These are phyloP conservation scores for Pythium periplocum DNA, from an alignment of 352 stramenopile species.

Conservation along the genomic window DNA sequence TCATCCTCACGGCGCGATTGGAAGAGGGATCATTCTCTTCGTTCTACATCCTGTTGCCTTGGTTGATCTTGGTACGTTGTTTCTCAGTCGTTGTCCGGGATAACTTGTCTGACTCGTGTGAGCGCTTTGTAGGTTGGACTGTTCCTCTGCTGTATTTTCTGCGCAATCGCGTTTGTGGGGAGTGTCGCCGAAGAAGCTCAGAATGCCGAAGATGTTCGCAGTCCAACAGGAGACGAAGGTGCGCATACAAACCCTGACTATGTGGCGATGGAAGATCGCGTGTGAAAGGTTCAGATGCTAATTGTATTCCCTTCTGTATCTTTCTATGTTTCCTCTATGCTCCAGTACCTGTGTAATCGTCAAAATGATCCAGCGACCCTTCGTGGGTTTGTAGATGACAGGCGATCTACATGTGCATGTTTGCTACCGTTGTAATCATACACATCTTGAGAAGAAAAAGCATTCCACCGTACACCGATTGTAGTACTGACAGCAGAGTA, in stretches of 20 bases:
- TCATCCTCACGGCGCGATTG: conserved; percentile 62
- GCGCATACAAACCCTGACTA: conserved; percentile 29
- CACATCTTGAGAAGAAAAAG: too few species aligned
- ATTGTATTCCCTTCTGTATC: too few species aligned
- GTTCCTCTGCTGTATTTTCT: conserved; percentile 76
- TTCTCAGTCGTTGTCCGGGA: background rate
- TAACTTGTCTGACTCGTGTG: conserved; percentile 1
- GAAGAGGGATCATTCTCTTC: conserved; percentile 54
- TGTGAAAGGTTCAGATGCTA: background rate
- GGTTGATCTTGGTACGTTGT: conserved; percentile 62
- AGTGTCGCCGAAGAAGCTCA: conserved; percentile 28
- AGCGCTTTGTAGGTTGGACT: conserved; percentile 39
- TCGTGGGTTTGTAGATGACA: too few species aligned
- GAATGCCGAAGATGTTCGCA: conserved; percentile 30
- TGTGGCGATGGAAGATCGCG: background rate
- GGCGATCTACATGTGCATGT: too few species aligned
- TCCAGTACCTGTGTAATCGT: too few species aligned
- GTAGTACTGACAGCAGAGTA: too few species aligned
- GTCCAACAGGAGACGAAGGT: conserved; percentile 60
- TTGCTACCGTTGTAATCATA: too few species aligned
- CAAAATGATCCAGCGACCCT: too few species aligned
- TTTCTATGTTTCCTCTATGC: too few species aligned
- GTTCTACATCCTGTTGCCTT: conserved; percentile 69
- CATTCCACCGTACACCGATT: too few species aligned
- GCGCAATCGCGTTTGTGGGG: conserved; percentile 68